A percentile compares a stretch with the other conserved stretches of the same genome.
phyloP scores from a whole-genome alignment of 352 stramenopile species.

The Pythium vanterpoolii region DNA sequence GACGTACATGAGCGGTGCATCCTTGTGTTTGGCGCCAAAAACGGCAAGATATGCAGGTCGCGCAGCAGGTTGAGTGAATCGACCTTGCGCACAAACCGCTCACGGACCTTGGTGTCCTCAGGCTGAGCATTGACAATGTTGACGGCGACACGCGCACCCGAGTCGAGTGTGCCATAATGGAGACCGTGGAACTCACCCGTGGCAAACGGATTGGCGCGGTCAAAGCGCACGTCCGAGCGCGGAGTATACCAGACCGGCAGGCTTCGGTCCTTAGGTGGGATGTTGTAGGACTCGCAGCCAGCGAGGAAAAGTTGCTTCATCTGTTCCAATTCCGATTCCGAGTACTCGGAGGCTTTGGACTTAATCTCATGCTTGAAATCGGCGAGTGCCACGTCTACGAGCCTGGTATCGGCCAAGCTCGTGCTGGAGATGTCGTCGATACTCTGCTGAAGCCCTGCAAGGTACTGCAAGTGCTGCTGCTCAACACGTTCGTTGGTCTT shows the following conservation, averaged over 20 bases:
- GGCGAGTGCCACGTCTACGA: background rate
- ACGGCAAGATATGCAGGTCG: constrained; percentile 19
- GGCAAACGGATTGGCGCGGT: constrained; percentile 17
- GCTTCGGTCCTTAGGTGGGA: background rate
- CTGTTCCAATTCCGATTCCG: background rate
- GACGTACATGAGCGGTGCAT: constrained; percentile 6
- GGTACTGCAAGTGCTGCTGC: background rate
- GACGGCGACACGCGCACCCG: constrained; percentile 21
- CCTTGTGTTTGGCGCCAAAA: constrained; percentile 18
- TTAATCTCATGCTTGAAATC: constrained; percentile 23
- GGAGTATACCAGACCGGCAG: constrained; percentile 24
- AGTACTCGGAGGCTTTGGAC: background rate
- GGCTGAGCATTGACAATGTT: constrained; percentile 12
- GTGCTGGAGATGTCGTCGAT: background rate
- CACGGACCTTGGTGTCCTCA: background rate
- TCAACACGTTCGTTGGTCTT: background rate
- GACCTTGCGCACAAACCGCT: background rate
- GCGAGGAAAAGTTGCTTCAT: constrained; percentile 2
- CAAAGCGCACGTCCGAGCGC: constrained; percentile 12
- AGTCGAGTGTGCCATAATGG: constrained; percentile 18
- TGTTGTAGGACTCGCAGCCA: background rate
- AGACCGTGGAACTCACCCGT: constrained; percentile 15
- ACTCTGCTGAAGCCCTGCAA: background rate
- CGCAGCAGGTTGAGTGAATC: constrained; percentile 3
- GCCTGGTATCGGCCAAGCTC: background rate